Conservation (phyloP, 345 rosid species). For the Acer yangbiense region DNA sequence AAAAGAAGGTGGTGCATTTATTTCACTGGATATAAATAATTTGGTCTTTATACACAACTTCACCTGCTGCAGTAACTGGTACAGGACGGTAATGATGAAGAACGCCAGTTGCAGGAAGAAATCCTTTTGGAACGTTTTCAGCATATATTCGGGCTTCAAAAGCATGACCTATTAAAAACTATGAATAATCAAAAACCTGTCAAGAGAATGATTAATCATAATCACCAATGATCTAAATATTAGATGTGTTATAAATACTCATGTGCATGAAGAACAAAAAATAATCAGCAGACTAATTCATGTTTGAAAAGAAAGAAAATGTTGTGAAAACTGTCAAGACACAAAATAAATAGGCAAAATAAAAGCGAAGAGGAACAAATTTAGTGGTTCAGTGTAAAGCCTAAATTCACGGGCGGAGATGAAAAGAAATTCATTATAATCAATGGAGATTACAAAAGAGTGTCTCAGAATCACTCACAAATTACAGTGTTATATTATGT, state of each 20-base stretch:
- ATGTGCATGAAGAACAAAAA: neutral
- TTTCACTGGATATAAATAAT: slow-evolving; percentile 14
- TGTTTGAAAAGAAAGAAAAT: neutral
- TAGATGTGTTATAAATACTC: neutral
- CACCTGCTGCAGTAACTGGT: slow-evolving; percentile 75
- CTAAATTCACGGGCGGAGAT: too few species aligned
- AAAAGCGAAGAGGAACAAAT: too few species aligned
- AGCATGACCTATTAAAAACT: slow-evolving; percentile 73
- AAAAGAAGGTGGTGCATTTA: neutral
- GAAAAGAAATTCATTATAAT: too few species aligned
- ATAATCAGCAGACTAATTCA: neutral
- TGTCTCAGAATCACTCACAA: too few species aligned
- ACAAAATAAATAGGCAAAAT: too few species aligned
- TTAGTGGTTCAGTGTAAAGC: too few species aligned
- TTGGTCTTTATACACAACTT: slow-evolving; percentile 6
- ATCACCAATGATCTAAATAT: neutral
- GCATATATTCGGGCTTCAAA: slow-evolving; percentile 96
- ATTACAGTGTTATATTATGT: too few species aligned
- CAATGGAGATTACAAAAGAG: too few species aligned
- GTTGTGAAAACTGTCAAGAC: too few species aligned
- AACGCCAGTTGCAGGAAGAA: slow-evolving; percentile 94
- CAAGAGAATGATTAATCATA: neutral
- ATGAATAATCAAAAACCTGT: slow-evolving; percentile 3
- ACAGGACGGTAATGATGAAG: slow-evolving; percentile 83
- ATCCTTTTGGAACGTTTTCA: slow-evolving; percentile 90